These are phyloP conservation scores for Stramenopiles sp. DNA, from an alignment of 352 stramenopile species.

Conservation along the genomic window DNA sequence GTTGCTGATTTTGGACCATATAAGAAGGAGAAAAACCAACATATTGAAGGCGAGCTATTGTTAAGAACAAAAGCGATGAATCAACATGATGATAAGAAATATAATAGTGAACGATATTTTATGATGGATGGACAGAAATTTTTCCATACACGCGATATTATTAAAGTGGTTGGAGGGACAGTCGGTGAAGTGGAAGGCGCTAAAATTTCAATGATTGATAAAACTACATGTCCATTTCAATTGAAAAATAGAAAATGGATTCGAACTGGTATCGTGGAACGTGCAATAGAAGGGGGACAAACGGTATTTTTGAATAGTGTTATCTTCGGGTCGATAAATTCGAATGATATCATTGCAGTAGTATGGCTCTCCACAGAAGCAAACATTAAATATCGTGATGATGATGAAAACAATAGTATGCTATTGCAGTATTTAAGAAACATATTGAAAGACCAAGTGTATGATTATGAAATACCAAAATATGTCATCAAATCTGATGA, in stretches of 20 bases:
- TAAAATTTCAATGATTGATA: conserved; percentile 7
- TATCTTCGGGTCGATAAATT: background rate
- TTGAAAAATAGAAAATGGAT: background rate
- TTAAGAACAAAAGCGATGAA: background rate
- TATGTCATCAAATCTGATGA: background rate
- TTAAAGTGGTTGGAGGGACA: background rate
- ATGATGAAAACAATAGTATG: background rate
- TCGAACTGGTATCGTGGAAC: background rate
- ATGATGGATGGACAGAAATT: background rate
- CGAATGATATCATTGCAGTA: background rate
- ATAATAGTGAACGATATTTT: background rate
- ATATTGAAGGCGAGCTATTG: background rate
- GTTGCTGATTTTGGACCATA: background rate
- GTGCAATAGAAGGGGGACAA: conserved; percentile 1
- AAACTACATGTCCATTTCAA: background rate
- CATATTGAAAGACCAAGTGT: background rate
- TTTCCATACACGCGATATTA: conserved; percentile 3
- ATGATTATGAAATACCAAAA: background rate
- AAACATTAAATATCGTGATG: background rate
- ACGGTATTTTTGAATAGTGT: background rate
- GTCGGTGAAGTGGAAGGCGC: background rate
- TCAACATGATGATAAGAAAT: background rate
- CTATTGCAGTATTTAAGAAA: background rate
- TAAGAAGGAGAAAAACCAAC: background rate
- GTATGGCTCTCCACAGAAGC: background rate